Conservation (phyloP, 331 rosid species). For the Dryas integrifolia region DNA sequence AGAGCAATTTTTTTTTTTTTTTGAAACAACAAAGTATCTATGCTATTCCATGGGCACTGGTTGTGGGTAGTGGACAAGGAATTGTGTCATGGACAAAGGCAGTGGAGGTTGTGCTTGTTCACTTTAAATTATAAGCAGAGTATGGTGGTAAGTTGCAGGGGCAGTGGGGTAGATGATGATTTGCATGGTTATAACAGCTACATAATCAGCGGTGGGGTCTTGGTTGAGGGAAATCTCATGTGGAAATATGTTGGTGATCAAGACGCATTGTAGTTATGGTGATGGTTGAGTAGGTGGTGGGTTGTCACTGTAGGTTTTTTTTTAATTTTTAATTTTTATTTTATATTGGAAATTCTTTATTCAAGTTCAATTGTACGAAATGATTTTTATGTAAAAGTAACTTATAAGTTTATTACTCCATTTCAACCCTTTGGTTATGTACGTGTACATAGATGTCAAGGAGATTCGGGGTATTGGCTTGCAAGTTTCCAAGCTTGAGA, state of each 20-base stretch:
- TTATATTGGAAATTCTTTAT: not conserved
- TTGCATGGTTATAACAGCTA: not conserved
- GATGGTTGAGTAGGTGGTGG: conserved; percentile 1
- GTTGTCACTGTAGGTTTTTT: not conserved
- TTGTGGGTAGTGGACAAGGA: not conserved
- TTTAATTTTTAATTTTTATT: not conserved
- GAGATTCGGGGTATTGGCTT: conserved; percentile 94
- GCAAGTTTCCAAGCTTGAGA: conserved; percentile 90
- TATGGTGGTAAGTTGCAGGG: not conserved
- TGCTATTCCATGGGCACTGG: not conserved
- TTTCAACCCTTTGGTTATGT: conserved; percentile 28
- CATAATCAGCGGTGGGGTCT: not conserved
- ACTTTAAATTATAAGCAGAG: not conserved
- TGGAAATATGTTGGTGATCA: not conserved
- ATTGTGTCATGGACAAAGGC: not conserved
- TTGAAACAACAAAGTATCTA: not conserved
- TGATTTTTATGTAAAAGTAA: conserved; percentile 6
- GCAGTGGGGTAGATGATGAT: not conserved
- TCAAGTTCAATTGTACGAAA: not conserved
- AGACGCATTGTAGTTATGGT: not conserved
- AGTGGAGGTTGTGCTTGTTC: not conserved
- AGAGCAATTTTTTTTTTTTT: not conserved
- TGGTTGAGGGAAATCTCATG: not conserved
- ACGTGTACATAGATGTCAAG: conserved; percentile 61
- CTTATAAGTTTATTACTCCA: conserved; percentile 17